Evolutionary conservation across 140 eudicot genomes (phyloP).

Genomic region (Stevia rebaudiana): DNA sequence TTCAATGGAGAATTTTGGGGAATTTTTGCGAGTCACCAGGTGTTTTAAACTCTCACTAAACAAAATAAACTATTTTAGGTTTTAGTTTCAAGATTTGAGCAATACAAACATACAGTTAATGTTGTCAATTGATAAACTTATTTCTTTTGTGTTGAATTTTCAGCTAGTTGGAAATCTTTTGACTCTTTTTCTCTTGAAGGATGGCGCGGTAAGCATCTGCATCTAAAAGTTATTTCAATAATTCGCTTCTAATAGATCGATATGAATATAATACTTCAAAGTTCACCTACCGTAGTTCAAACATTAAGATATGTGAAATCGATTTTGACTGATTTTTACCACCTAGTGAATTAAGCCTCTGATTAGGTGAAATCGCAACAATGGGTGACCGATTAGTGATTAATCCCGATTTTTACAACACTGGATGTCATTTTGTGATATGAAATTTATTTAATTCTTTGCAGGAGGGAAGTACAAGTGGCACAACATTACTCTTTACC

Average conservation of each 20-base stretch:
- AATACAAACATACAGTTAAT: neutral
- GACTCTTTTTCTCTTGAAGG: conserved; percentile 70
- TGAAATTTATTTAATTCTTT: conserved; percentile 4
- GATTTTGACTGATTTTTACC: no score
- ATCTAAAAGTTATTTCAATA: neutral
- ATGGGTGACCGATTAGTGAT: no score
- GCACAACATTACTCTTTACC: conserved; percentile 68
- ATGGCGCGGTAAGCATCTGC: conserved; percentile 54
- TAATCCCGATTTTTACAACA: neutral
- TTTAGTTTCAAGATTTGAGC: neutral
- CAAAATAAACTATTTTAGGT: neutral
- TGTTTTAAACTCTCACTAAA: conserved; percentile 13
- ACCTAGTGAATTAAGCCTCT: no score
- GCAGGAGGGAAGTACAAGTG: conserved; percentile 90
- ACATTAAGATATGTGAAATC: no score
- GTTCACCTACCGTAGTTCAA: no score
- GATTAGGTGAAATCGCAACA: no score
- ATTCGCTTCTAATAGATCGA: neutral
- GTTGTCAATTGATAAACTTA: neutral
- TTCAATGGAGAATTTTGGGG: conserved; percentile 97
- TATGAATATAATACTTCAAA: no score
- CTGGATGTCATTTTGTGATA: neutral
- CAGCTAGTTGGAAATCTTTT: conserved; percentile 93
- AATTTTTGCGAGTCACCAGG: conserved; percentile 90
- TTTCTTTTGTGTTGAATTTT: conserved; percentile 16